Evolutionary conservation across 371 early-diverging fungal genomes (phyloP), one percentile per base, ranked within the genome.

Genomic region (Rhizomucor miehei): DNA sequence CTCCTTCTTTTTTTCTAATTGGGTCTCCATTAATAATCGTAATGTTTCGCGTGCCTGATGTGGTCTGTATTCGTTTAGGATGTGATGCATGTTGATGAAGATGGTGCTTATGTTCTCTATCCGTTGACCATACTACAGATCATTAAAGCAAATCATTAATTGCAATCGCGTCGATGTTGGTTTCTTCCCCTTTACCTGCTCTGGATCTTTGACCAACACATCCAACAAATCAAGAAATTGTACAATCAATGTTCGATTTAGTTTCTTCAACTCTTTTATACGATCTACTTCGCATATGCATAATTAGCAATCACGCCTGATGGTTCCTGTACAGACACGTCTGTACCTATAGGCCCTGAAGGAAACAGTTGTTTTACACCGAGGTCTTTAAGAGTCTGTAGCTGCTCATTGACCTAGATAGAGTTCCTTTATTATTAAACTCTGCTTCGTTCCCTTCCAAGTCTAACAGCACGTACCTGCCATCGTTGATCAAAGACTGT

Each of bases 21-120:
- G 91, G 35, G 82, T 75, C 44, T 82, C 82, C 82, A 89, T 81
- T 66, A 89, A 63, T 14, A 89, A 66, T 43, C 80, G 69, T 21
- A 91, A 61, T 1, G 89, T 87, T 59, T 91, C 90, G 59, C 85
- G 61, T 29, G 85, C 85, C 62, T 88, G 89, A 56, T 86, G 87
- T 36, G 84, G 84, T 11, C 89, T 78, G 54, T 87, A 87, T 36
- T 85, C 87, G 57, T 87, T 86, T 20, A 89, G 62, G 29, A 87
- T 79, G 59, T 87, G 87, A 67, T 87, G 87, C 78, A 84, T 84
- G 48, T 88, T 88, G 61, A 87, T 82, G 41, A 88, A 77, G 20
- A 86, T 83, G 6, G 81, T 76, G 46, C 86, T 82, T 44, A 87
- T 80, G 39, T 83, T 80, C 36, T 84, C 86, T 20, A 86, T 79